Evolutionary conservation across 148 eudicot genomes (phyloP).

Genomic region (Silene uniflora): DNA sequence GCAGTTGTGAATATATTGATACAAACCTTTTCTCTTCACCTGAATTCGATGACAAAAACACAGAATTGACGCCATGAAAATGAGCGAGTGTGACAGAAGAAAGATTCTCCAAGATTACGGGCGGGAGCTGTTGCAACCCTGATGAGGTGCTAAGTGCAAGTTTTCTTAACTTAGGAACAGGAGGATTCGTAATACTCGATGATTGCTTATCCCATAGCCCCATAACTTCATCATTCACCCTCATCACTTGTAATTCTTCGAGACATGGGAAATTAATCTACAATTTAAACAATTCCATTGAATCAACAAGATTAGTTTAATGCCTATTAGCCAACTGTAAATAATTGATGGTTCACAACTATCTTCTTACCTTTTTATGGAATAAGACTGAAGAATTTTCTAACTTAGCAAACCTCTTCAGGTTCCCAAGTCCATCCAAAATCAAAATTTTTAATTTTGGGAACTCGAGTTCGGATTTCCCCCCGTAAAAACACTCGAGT

Average conservation of each 20-base stretch:
- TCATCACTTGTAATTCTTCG: neutral
- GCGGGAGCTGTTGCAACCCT: neutral
- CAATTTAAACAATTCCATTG: neutral
- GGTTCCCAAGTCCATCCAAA: neutral
- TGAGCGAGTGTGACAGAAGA: neutral
- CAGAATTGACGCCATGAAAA: neutral
- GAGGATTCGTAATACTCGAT: neutral
- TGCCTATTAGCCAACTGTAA: neutral
- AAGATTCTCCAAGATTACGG: neutral
- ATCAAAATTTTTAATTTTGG: neutral
- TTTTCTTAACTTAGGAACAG: neutral
- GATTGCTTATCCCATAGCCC: constrained; percentile 3
- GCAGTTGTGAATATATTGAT: too few species aligned
- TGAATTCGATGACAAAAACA: neutral
- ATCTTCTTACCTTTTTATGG: neutral
- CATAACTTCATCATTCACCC: neutral
- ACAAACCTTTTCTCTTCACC: neutral
- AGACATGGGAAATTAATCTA: neutral
- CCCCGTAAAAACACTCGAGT: neutral
- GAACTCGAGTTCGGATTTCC: neutral
- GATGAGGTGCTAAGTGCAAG: neutral
- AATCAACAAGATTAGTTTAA: neutral
- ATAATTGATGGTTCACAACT: too few species aligned
- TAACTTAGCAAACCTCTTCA: neutral
- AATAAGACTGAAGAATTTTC: constrained; percentile 1